Evolutionary conservation across 2,329 filamentous ascomycete genomes (phyloP), one percentile per base, ranked within the genome.

Genomic region (Domatiomyces catenatus): DNA sequence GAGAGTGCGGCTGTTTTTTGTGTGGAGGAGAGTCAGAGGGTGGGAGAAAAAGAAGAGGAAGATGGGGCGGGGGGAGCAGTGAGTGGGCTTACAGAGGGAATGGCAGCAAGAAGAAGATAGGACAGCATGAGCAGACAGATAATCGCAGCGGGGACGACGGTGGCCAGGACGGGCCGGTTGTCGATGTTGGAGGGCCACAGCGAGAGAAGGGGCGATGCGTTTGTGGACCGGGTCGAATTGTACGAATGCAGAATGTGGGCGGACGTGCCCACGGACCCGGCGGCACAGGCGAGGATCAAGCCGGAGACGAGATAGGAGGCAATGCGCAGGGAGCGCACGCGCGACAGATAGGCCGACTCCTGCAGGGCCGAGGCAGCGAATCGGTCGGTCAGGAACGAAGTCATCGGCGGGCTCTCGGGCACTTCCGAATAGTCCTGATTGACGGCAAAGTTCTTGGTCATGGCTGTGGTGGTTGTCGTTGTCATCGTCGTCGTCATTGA

Each of bases 161-260:
- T 55, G 15, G 64, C 66, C 17, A 66, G 59, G 0, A 66, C 67
- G 10, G 68, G 67, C 19, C 66, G 64, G 8, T 68, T 28, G 52
- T 71, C 67, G 46, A 71, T 55, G 50, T 70, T 66, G 50, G 64
- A 50, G 2, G 69, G 69, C 69, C 69, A 71, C 1, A 71, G 60
- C 19, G 62, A 59, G 5, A 71, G 57, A 2, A 15, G 5, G 43
- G 64, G 61, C 15, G 60, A 58, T 19, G 58, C 53, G 7, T 60
- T 59, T 52, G 63, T 68, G 18, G 61, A 55, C n/a, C 60, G 59
- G 3, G 69, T 70, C 12, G 53, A 50, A 12, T 63, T 63, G 54
- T 71, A 70, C 46, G 66, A 63, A 3, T 60, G 61, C n/a, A 67
- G 57, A 19, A 68, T 63, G n/a, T 66, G 62, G 5, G 61, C 64